Conservation (phyloP, 345 rosid species). For the Salix dunnii region DNA sequence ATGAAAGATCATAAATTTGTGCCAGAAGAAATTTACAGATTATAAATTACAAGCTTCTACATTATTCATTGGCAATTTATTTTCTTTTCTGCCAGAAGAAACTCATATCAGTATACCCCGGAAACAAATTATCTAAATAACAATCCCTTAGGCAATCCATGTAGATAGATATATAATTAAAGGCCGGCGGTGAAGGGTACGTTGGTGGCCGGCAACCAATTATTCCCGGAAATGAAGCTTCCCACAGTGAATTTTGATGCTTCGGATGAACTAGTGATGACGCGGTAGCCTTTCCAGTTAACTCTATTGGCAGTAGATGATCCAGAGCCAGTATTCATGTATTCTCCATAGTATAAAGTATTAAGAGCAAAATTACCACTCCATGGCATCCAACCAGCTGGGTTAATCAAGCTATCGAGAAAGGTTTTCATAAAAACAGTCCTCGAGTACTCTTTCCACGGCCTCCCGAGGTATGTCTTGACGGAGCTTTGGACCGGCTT, state of each 20-base stretch:
- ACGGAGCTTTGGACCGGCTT: conserved; percentile 19
- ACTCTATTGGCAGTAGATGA: conserved; percentile 53
- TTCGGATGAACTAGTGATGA: conserved; percentile 36
- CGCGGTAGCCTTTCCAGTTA: conserved; percentile 65
- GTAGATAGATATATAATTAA: conserved; percentile 13
- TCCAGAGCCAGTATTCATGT: conserved; percentile 63
- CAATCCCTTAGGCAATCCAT: not conserved
- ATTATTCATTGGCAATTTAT: not conserved
- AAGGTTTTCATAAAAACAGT: conserved; percentile 54
- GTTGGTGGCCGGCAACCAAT: conserved; percentile 60
- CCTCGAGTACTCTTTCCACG: conserved; percentile 62
- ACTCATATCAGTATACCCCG: not conserved
- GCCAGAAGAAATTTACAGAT: no score
- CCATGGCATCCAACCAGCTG: conserved; percentile 75
- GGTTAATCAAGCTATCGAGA: conserved; percentile 42
- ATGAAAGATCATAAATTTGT: not conserved
- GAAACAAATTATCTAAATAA: not conserved
- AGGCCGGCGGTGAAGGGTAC: conserved; percentile 60
- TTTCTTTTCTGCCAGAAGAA: not conserved
- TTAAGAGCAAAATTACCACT: conserved; percentile 41
- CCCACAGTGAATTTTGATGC: conserved; percentile 55
- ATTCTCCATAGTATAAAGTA: conserved; percentile 70
- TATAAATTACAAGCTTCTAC: no score
- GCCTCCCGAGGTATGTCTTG: conserved; percentile 56
- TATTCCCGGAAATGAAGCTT: conserved; percentile 42